Evolutionary conservation across 805 yeast genomes (phyloP).

Genomic region (Teunomyces panamensis): DNA sequence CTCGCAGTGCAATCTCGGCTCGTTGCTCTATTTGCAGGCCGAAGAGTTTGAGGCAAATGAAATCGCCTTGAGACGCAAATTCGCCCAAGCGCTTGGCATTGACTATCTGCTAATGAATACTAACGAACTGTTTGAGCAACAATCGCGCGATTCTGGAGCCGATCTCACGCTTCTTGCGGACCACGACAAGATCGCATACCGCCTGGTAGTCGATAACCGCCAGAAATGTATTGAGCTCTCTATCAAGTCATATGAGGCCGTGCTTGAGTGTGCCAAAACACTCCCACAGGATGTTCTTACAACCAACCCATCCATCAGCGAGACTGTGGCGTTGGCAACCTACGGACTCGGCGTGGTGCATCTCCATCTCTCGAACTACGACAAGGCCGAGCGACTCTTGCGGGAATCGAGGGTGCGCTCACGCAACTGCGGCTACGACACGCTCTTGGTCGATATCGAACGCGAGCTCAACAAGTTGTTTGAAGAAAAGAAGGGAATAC

Average conservation of each 20-base stretch:
- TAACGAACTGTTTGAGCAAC: slow-evolving; percentile 7
- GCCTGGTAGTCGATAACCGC: slow-evolving; percentile 15
- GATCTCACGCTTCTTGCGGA: slow-evolving; percentile 10
- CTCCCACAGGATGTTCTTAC: slow-evolving; percentile 24
- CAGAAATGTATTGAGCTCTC: slow-evolving; percentile 28
- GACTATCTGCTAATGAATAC: slow-evolving; percentile 16
- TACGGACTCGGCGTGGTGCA: slow-evolving; percentile 83
- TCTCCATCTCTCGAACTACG: slow-evolving; percentile 55
- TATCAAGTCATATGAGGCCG: slow-evolving; percentile 34
- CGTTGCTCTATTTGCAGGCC: slow-evolving; percentile 64
- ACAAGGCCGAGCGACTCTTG: slow-evolving; percentile 57
- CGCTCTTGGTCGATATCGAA: slow-evolving; percentile 62
- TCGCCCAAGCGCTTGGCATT: slow-evolving; percentile 24
- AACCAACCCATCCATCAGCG: slow-evolving; percentile 40
- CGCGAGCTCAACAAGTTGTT: slow-evolving; percentile 58
- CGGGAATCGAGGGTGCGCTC: slow-evolving; percentile 72
- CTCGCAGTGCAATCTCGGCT: slow-evolving; percentile 68
- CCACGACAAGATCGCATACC: slow-evolving; percentile 27
- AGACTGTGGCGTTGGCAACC: slow-evolving; percentile 74
- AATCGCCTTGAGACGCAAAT: slow-evolving; percentile 21
- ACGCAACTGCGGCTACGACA: slow-evolving; percentile 59
- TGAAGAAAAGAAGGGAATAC: slow-evolving; percentile 23
- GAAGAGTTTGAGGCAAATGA: slow-evolving; percentile 58
- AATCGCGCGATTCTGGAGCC: slow-evolving; percentile 3
- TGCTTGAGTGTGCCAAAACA: slow-evolving; percentile 29